Base-by-base conservation (phyloP, 2,329 filamentous ascomycete genomes). In the Diplodia intermedia region DNA sequence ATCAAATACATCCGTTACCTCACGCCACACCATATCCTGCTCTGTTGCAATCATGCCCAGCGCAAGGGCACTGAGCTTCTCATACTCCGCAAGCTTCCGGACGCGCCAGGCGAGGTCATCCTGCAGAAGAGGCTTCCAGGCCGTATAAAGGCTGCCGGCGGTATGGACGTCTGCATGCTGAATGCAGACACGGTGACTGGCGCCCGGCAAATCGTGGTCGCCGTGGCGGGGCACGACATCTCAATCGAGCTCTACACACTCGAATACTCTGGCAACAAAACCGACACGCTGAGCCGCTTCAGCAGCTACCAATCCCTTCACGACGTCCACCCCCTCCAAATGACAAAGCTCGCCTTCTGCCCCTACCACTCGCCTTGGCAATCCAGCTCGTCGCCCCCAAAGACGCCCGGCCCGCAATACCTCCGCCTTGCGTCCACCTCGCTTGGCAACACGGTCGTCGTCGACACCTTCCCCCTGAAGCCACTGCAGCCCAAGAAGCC, bases 381-480 rank as follows among this genome's bases (percentile, higher is more conserved):
- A 71, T 36, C 70, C 70, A 11, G 70, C 71, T 62, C 70, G 68
- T 18, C 49, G 62, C 23, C 53, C 31, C 55, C 75, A 1, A 73
- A 74, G 36, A 74, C 75, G 23, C 73, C 73, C 12, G 76, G 75
- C 47, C 83, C 86, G 18, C 86, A 89, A 72, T 88, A 88, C 74
- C 82, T 96, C 72, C 92, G 91, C 73, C 86, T 97, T 3, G 93
- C 92, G 36, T 94, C 91, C 56, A 90, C 92, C 50, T 93, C 91
- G 60, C 89, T 96, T 72, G 90, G 89, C 69, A 94, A 93, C 76
- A 91, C 89, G 0, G 88, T 93, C 50, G 88, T 91, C 36, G 89
- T 97, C 31, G 92, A 97, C 78, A 90, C 88, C 49, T 89, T 97
- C 70, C 89, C 92, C 0, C 85, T 97, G 6, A 77, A 80, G 5